These are phyloP conservation scores for Parastagonospora nodorum DNA, from an alignment of 2,329 filamentous ascomycete species.

Conservation along the genomic window DNA sequence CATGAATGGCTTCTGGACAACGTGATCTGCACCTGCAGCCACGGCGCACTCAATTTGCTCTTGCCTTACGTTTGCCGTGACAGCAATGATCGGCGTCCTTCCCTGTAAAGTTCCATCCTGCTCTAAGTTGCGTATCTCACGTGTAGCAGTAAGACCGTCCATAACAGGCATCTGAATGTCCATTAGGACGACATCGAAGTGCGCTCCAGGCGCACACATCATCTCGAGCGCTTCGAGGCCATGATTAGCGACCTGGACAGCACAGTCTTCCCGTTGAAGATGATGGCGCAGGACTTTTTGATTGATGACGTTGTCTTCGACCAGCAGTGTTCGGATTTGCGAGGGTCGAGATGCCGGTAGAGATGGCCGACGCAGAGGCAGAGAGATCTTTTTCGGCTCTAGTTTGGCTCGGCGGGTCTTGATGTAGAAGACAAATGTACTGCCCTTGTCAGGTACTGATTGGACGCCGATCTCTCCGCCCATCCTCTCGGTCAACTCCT, in stretches of 20 bases:
- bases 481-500: slow-evolving; percentile 30
- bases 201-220: background rate
- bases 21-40: background rate
- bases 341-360: background rate
- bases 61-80: slow-evolving; percentile 31
- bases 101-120: slow-evolving; percentile 15
- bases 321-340: background rate
- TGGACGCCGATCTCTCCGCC: slow-evolving; percentile 48
- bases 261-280: background rate
- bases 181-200: slow-evolving; percentile 26
- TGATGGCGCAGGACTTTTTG: slow-evolving; percentile 2
- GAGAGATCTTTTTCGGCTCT: background rate
- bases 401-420: slow-evolving; percentile 31
- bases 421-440: slow-evolving; percentile 54
- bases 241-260: slow-evolving; percentile 3
- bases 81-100: slow-evolving; percentile 27
- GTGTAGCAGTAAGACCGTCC: slow-evolving; percentile 27
- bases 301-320: slow-evolving; percentile 7
- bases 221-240: slow-evolving; percentile 2
- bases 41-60: slow-evolving; percentile 5
- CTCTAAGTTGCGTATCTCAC: slow-evolving; percentile 25
- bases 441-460: slow-evolving; percentile 42
- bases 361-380: background rate
- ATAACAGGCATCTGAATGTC: slow-evolving; percentile 36
- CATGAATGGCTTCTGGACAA: slow-evolving; percentile 1